Percentiles rank a stretch among this genome's conserved stretches.
Evolutionary conservation across 176 grass and related monocot species (phyloP).

Genomic region (Aegilops speltoides): DNA sequence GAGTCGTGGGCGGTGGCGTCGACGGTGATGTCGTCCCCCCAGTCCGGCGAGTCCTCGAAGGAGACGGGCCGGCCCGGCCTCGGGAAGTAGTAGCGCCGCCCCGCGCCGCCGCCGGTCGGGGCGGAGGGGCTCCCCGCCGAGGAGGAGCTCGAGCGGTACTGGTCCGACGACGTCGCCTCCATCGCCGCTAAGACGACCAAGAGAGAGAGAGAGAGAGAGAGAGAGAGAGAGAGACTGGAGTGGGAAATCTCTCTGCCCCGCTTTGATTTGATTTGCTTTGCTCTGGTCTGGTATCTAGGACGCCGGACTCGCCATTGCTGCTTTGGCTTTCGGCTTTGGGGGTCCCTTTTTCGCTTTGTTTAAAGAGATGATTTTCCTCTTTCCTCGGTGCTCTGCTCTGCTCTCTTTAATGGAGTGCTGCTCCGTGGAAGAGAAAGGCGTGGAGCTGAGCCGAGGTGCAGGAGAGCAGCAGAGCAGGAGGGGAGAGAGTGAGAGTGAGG

Average conservation of each 20-base stretch:
- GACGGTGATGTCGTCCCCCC: conserved; percentile 83
- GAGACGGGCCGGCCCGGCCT: conserved; percentile 76
- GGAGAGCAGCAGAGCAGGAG: background rate
- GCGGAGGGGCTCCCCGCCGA: conserved; percentile 69
- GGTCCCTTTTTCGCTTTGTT: background rate
- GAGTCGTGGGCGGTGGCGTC: background rate
- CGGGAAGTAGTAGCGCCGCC: conserved; percentile 60
- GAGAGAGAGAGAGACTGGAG: background rate
- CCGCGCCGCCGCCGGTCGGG: background rate
- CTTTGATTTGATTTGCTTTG: background rate
- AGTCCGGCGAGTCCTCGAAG: conserved; percentile 95
- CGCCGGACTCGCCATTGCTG: background rate
- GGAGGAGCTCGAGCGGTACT: conserved; percentile 83
- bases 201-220: background rate
- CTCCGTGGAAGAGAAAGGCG: background rate
- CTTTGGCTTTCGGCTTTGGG: conserved; percentile 3
- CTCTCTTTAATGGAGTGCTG: background rate
- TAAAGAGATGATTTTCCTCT: background rate
- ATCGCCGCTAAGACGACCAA: background rate
- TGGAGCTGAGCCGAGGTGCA: background rate
- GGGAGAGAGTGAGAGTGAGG: background rate
- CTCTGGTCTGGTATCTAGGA: background rate
- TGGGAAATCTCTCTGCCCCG: background rate
- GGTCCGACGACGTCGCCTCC: conserved; percentile 55
- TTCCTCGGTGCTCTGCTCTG: background rate